Evolutionary conservation across 139 green algal species (phyloP).

Genomic region (Axilococcus clingmanii): DNA sequence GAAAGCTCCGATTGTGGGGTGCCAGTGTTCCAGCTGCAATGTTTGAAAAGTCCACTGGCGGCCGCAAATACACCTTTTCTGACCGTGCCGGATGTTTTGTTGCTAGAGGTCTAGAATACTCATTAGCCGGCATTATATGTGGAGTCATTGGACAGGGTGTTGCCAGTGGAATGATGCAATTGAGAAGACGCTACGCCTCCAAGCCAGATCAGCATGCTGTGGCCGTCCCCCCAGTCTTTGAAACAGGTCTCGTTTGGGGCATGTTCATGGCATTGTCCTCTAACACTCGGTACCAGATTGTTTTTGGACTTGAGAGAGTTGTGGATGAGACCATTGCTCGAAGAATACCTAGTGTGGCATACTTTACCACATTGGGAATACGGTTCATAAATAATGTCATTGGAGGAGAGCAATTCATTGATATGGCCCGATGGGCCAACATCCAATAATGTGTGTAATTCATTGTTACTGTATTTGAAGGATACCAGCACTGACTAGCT

Average conservation of each 20-base stretch:
- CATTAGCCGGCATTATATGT: conserved; percentile 72
- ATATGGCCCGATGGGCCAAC: conserved; percentile 86
- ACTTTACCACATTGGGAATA: conserved; percentile 73
- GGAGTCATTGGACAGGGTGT: conserved; percentile 84
- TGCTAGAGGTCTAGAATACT: conserved; percentile 85
- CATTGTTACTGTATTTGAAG: conserved; percentile 44
- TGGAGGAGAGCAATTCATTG: conserved; percentile 89
- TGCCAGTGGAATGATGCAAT: conserved; percentile 76
- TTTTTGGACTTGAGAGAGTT: conserved; percentile 80
- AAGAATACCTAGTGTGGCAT: conserved; percentile 40
- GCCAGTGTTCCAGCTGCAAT: conserved; percentile 51
- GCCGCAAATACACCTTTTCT: conserved; percentile 38
- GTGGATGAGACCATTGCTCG: conserved; percentile 72
- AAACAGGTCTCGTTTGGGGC: conserved; percentile 81
- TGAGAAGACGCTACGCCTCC: conserved; percentile 52
- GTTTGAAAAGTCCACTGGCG: conserved; percentile 55
- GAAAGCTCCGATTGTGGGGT: not conserved
- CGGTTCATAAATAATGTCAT: conserved; percentile 94
- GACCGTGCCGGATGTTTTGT: conserved; percentile 48
- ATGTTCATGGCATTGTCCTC: conserved; percentile 92
- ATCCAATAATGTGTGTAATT: conserved; percentile 59
- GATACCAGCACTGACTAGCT: conserved; percentile 91
- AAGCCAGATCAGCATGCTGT: conserved; percentile 63
- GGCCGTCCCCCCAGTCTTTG: conserved; percentile 57
- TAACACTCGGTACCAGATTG: conserved; percentile 85